phyloP scores from a whole-genome alignment of 257 asterid species.

The Thymus quinquecostatus region DNA sequence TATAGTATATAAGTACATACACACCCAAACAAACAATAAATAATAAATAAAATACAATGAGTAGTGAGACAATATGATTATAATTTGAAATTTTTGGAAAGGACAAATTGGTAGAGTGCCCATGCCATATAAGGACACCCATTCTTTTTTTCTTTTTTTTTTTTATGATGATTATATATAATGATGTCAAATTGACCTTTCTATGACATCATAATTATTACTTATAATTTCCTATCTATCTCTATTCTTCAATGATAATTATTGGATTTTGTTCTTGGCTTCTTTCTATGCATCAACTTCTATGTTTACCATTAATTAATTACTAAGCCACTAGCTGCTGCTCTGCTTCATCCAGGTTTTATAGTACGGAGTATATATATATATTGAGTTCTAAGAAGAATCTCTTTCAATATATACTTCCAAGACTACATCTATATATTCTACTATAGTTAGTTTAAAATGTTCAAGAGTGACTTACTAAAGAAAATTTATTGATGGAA shows the following conservation, averaged over 20 bases:
- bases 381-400: background rate
- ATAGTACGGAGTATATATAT: too few species aligned
- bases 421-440: too few species aligned
- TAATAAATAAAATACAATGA: background rate
- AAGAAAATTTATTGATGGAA: too few species aligned
- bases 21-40: background rate
- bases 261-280: conserved; percentile 31
- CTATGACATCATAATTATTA: conserved; percentile 53
- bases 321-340: background rate
- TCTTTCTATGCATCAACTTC: conserved; percentile 31
- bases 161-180: conserved; percentile 33
- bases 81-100: conserved; percentile 36
- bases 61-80: conserved; percentile 25
- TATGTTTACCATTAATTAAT: conserved; percentile 7
- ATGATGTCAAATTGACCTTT: conserved; percentile 69
- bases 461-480: too few species aligned
- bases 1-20: background rate
- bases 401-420: too few species aligned
- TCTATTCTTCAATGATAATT: background rate
- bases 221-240: background rate
- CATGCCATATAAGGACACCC: conserved; percentile 53
- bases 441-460: too few species aligned
- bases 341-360: background rate
- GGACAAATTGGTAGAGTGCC: conserved; percentile 35
- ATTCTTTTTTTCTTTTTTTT: background rate